Percentiles rank a stretch among this genome's conserved stretches.
Conservation (phyloP, 768 basidiomycete genomes). For the Collybia nuda region DNA sequence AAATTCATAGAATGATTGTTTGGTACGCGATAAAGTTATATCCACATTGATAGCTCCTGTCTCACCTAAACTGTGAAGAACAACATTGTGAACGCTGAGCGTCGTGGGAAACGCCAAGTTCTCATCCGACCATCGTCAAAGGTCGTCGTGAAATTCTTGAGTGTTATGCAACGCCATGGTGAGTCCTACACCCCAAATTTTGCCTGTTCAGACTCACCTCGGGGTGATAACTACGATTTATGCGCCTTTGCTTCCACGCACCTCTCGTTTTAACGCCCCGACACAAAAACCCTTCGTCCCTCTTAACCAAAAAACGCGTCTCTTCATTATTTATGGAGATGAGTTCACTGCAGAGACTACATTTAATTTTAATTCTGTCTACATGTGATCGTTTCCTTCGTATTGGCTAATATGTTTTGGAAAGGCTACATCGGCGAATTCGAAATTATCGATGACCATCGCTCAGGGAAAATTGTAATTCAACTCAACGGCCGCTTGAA, state of each 20-base stretch:
- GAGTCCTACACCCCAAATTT: conserved; percentile 29
- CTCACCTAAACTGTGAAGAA: conserved; percentile 47
- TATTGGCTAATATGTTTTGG: conserved; percentile 9
- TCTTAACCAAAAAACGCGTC: conserved; percentile 60
- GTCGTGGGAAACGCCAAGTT: conserved; percentile 99
- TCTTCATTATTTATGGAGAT: conserved; percentile 33
- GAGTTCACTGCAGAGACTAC: conserved; percentile 61
- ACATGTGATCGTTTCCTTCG: not conserved
- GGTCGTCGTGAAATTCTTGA: conserved; percentile 96
- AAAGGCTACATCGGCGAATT: conserved; percentile 98
- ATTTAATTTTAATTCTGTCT: conserved; percentile 19
- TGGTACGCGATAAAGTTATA: conserved; percentile 18
- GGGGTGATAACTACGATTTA: conserved; percentile 88
- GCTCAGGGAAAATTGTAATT: conserved; percentile 95
- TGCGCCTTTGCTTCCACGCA: conserved; percentile 60
- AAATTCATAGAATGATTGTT: conserved; percentile 43
- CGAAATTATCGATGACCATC: conserved; percentile 98
- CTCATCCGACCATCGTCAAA: conserved; percentile 97
- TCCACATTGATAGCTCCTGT: not conserved
- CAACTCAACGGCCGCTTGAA: conserved; percentile 98
- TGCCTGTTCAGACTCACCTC: conserved; percentile 27
- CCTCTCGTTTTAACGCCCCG: conserved; percentile 85
- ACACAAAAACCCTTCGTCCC: conserved; percentile 54
- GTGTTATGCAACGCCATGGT: conserved; percentile 99
- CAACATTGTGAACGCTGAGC: conserved; percentile 99